phyloP scores from a whole-genome alignment of 768 basidiomycete species.

The Gymnopilus junonius region DNA sequence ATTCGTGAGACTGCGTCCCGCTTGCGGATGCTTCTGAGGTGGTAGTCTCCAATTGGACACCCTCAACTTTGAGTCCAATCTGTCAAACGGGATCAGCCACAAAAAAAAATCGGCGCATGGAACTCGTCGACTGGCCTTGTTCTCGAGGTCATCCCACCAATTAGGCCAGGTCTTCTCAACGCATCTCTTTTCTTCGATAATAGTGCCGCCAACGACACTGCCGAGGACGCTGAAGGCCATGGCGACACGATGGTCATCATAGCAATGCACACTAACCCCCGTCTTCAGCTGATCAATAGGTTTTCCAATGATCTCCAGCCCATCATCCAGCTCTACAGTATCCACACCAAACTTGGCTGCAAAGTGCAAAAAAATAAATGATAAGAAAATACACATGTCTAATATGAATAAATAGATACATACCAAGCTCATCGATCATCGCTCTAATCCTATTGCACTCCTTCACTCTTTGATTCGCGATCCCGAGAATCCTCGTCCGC shows the following conservation, averaged over 20 bases:
- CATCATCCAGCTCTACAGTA: slow-evolving; percentile 91
- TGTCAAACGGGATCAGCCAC: too few species aligned
- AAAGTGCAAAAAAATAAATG: background rate
- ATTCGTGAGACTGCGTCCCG: slow-evolving; percentile 34
- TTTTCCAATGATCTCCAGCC: slow-evolving; percentile 86
- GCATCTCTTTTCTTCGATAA: slow-evolving; percentile 95
- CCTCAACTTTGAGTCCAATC: slow-evolving; percentile 90
- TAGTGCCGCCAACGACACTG: slow-evolving; percentile 69
- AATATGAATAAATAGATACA: slow-evolving; percentile 24
- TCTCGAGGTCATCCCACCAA: slow-evolving; percentile 99
- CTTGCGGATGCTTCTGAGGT: slow-evolving; percentile 48
- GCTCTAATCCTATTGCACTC: slow-evolving; percentile 97
- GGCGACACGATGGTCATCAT: slow-evolving; percentile 97
- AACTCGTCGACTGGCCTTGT: slow-evolving; percentile 83
- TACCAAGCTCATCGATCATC: slow-evolving; percentile 95
- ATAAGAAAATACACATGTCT: background rate
- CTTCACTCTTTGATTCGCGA: slow-evolving; percentile 98
- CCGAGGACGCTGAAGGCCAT: slow-evolving; percentile 97
- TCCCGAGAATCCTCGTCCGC: slow-evolving; percentile 86
- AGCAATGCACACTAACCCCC: slow-evolving; percentile 90
- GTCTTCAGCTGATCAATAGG: slow-evolving; percentile 62
- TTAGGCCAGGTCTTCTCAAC: slow-evolving; percentile 99
- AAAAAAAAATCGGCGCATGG: background rate
- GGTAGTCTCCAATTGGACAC: slow-evolving; percentile 68
- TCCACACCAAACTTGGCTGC: slow-evolving; percentile 93